phyloP scores from a whole-genome alignment of 2,329 filamentous ascomycete genomes.

The Trichophyton rubrum region DNA sequence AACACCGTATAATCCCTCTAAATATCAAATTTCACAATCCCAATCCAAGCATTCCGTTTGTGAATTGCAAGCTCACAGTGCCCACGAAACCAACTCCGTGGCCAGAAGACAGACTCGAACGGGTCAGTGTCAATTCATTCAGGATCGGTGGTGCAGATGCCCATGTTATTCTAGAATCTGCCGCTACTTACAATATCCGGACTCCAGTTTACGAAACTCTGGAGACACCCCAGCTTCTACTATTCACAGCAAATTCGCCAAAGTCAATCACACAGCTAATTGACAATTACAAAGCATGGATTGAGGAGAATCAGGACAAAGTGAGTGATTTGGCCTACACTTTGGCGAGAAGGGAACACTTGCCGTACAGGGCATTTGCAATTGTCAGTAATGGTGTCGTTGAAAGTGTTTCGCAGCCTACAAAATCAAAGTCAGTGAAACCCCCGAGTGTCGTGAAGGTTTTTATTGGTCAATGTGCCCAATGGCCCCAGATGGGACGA shows the following conservation, averaged over 20 bases:
- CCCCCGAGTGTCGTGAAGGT: slow-evolving; percentile 6
- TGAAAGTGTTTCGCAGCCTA: neutral
- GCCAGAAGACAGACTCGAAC: slow-evolving; percentile 6
- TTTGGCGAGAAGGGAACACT: slow-evolving; percentile 1
- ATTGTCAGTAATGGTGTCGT: neutral
- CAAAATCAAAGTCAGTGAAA: neutral
- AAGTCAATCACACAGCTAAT: neutral
- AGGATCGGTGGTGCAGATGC: slow-evolving; percentile 11
- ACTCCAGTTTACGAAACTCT: slow-evolving; percentile 1
- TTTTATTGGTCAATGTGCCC: slow-evolving; percentile 14
- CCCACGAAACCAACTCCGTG: neutral
- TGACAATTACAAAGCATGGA: neutral
- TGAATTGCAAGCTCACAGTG: slow-evolving; percentile 14
- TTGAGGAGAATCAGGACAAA: slow-evolving; percentile 1
- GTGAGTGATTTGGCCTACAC: slow-evolving; percentile 5
- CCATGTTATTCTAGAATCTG: slow-evolving; percentile 14
- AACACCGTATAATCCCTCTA: slow-evolving; percentile 19
- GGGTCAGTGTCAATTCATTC: slow-evolving; percentile 18
- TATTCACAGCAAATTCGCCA: neutral
- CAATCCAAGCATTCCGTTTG: slow-evolving; percentile 17
- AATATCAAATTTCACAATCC: slow-evolving; percentile 19
- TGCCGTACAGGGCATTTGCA: slow-evolving; percentile 1
- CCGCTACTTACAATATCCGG: neutral
- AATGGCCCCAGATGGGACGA: slow-evolving; percentile 10
- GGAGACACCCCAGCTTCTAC: slow-evolving; percentile 1